A percentile compares a stretch with the other conserved stretches of the same genome.
These are phyloP conservation scores for Macadamia integrifolia DNA, from an alignment of 164 flowering plant species.

Conservation along the genomic window DNA sequence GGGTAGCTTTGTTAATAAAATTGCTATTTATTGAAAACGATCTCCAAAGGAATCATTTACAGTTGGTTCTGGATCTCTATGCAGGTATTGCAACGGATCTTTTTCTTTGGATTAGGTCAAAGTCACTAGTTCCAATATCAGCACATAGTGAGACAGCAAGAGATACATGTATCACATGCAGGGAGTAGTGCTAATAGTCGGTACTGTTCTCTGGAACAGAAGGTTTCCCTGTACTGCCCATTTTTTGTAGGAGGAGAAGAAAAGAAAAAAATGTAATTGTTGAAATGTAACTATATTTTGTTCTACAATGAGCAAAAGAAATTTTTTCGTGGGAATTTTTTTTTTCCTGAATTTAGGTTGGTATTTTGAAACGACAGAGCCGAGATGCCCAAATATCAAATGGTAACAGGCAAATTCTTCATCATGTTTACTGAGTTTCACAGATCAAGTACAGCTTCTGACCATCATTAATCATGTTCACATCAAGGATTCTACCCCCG, in stretches of 20 bases:
- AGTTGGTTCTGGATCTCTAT: neutral
- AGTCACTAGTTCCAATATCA: neutral
- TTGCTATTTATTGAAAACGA: too few species aligned
- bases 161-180: neutral
- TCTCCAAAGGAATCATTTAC: neutral
- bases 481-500: conserved; percentile 69
- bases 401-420: neutral
- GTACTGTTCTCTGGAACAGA: neutral
- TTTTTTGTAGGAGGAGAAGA: neutral
- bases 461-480: conserved; percentile 59
- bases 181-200: neutral
- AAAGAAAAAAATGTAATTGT: neutral
- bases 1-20: neutral
- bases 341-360: neutral
- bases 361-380: neutral
- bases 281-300: neutral
- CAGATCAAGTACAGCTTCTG: conserved; percentile 66
- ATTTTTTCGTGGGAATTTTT: neutral
- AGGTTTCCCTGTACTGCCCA: neutral
- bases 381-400: neutral
- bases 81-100: conserved; percentile 35
- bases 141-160: neutral
- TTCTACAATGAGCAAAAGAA: neutral
- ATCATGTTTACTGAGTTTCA: conserved; percentile 17
- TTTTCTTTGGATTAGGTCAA: conserved; percentile 25